Base-by-base conservation (phyloP, 257 asterid genomes). In the Oldenlandia corymbosa region DNA sequence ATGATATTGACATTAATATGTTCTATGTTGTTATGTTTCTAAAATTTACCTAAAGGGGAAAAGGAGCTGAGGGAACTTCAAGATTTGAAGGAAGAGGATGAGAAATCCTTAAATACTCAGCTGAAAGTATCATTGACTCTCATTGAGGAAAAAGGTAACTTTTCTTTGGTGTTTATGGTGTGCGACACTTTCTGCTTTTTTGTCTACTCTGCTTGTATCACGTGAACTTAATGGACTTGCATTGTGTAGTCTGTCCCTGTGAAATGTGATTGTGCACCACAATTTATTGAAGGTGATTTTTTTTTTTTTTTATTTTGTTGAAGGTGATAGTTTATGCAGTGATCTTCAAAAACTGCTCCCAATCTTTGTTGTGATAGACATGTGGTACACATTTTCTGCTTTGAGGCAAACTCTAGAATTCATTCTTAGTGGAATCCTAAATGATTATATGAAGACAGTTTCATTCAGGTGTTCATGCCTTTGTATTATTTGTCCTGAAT, bases 91-190 rank as follows among this genome's bases (percentile, higher is more conserved):
- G 82, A 76, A 71, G 75, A 75, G 69, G 53, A 76, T 72, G 91
- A 83, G 86, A 79, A 76, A 69, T 71, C 66, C 69, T 81, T 85
- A 55, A 78, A 70, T 72, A 73, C 66, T 77, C 94, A 85, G 69
- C 80, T 82, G 71, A 81, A 64, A 65, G 85, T 72, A 80, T 75
- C 82, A 21, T 65, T 73, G 66, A 45, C 68, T 53, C 67, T 81
- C 58, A 75, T 84, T 71, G 86, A 75, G 73, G 92, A 83, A 79
- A 93, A 87, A 84, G 95, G 99, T 93, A 84, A 84, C 10, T 62
- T 63, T 62, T 5, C 12, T 11, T 46, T 46, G 6, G 26, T 45
- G 64, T 23, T 31, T 57, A 34, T 60, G n/a, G n/a, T 67, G 28
- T 45, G 66, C 11, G 42, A 12, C 1, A 23, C 52, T 37, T 45